phyloP scores from a whole-genome alignment of 768 basidiomycete genomes.

The Trametes cubensis region DNA sequence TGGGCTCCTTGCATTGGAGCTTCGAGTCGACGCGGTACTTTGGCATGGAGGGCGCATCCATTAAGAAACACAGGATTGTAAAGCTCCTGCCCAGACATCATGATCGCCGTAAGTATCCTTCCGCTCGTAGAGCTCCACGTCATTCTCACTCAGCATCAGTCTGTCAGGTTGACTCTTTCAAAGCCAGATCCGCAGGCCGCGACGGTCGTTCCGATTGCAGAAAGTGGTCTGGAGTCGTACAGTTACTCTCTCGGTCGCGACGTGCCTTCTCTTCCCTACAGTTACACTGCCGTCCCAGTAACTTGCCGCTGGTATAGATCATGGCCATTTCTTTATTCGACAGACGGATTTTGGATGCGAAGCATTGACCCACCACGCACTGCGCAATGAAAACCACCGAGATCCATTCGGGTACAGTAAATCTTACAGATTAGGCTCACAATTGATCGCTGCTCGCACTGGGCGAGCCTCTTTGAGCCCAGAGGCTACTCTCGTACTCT shows the following conservation, averaged over 20 bases:
- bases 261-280: slow-evolving; percentile 17
- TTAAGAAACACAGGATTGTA: slow-evolving; percentile 58
- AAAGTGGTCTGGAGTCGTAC: neutral
- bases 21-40: slow-evolving; percentile 73
- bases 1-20: slow-evolving; percentile 74
- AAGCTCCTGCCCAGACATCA: slow-evolving; percentile 38
- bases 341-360: neutral
- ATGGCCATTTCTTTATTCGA: neutral
- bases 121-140: neutral
- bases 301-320: slow-evolving; percentile 13
- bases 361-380: neutral
- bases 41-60: slow-evolving; percentile 53
- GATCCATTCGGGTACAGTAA: slow-evolving; percentile 4
- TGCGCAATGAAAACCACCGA: slow-evolving; percentile 5
- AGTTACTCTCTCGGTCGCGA: slow-evolving; percentile 9
- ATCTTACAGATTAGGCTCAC: slow-evolving; percentile 8
- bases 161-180: slow-evolving; percentile 13
- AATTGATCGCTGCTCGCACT: slow-evolving; percentile 6
- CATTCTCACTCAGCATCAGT: neutral
- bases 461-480: neutral
- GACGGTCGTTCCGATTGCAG: slow-evolving; percentile 4
- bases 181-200: slow-evolving; percentile 3
- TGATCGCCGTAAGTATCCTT: slow-evolving; percentile 2
- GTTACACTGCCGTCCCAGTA: slow-evolving; percentile 17
- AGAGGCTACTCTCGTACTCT: neutral